phyloP scores from a whole-genome alignment of 192 early-diverging fungal genomes.

The Linderina pennispora region DNA sequence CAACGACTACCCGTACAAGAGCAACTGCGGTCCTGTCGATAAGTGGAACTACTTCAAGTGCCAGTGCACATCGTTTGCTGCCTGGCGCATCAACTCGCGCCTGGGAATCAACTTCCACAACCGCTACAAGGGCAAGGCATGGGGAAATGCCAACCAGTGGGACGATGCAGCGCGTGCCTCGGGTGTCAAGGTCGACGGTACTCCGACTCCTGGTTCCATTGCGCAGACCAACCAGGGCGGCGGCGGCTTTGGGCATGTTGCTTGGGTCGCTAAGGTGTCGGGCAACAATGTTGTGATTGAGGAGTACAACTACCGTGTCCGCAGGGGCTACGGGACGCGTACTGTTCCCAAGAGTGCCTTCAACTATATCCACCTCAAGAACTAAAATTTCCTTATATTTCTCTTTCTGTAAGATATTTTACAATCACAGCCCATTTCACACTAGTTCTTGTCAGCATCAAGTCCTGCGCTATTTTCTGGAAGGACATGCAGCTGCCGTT shows the following conservation, averaged over 20 bases:
- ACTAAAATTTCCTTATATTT: too few species aligned
- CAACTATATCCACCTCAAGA: conserved; percentile 1
- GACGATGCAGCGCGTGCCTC: background rate
- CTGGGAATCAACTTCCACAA: background rate
- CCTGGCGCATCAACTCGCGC: background rate
- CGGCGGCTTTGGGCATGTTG: background rate
- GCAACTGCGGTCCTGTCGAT: background rate
- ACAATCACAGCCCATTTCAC: too few species aligned
- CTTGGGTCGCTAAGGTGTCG: background rate
- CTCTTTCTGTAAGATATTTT: too few species aligned
- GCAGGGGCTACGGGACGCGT: background rate
- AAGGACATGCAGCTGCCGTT: too few species aligned
- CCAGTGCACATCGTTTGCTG: background rate
- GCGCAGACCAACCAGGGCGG: background rate
- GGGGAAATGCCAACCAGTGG: conserved; percentile 11
- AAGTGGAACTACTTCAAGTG: background rate
- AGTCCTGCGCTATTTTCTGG: too few species aligned
- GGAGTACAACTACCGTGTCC: conserved; percentile 4
- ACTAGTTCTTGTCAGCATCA: too few species aligned
- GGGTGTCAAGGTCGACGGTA: background rate
- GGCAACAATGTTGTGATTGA: background rate
- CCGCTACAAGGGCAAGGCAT: background rate
- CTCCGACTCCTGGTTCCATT: background rate
- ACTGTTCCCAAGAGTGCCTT: background rate
- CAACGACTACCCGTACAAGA: background rate